Conservation (phyloP, 805 yeast species). For the Priceomyces carsonii region DNA sequence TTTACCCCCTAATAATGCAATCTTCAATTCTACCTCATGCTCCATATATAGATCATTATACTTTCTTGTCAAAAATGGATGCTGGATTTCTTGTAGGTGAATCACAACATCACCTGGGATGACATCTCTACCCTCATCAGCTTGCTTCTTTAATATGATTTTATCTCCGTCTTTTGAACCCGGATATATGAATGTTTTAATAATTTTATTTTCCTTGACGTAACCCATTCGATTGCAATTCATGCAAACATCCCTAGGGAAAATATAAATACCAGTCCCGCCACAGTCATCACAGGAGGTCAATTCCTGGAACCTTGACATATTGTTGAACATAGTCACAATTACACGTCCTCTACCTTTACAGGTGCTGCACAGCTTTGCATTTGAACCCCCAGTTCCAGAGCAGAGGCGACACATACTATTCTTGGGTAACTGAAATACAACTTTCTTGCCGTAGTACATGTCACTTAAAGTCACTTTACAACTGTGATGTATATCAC, state of each 20-base stretch:
- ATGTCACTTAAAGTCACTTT: constrained; percentile 55
- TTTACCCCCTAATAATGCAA: constrained; percentile 60
- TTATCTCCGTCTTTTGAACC: constrained; percentile 57
- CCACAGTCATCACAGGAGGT: constrained; percentile 32
- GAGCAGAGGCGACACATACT: constrained; percentile 50
- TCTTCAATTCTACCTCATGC: constrained; percentile 49
- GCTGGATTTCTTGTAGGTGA: constrained; percentile 45
- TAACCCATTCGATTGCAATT: constrained; percentile 41
- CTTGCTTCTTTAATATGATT: constrained; percentile 57
- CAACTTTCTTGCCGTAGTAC: constrained; percentile 56
- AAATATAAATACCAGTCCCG: constrained; percentile 33
- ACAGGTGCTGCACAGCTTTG: constrained; percentile 36
- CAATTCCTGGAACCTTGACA: constrained; percentile 40
- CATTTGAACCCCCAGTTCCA: constrained; percentile 52
- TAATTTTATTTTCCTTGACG: constrained; percentile 47
- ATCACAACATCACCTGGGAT: constrained; percentile 70
- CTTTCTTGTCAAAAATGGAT: constrained; percentile 41
- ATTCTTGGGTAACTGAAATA: constrained; percentile 53
- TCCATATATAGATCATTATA: constrained; percentile 46
- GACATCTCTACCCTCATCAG: constrained; percentile 60
- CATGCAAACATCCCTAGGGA: constrained; percentile 22
- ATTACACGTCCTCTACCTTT: constrained; percentile 48
- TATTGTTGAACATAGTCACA: constrained; percentile 43
- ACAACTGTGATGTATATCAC: constrained; percentile 57
- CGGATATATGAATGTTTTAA: constrained; percentile 53